Percentiles rank a stretch among this genome's conserved stretches.
Evolutionary conservation across 1,284 basidiomycete genomes (phyloP).

Genomic region (Hemileia vastatrix): DNA sequence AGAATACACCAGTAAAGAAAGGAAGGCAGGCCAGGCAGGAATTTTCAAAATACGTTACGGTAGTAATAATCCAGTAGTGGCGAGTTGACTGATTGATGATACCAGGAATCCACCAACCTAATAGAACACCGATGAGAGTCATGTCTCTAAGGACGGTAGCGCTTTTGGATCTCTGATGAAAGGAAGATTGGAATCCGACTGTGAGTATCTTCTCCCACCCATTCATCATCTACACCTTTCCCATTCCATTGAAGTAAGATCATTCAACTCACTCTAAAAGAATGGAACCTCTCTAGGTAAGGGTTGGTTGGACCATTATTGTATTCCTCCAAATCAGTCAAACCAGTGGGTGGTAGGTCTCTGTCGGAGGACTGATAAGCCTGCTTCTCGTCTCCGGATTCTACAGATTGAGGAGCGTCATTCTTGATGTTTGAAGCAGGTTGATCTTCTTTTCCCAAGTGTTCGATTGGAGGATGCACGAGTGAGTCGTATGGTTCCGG

Average conservation of each 20-base stretch:
- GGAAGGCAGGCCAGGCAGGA: not conserved
- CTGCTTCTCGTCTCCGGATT: not conserved
- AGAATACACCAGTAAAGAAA: too few species aligned
- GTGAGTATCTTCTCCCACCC: too few species aligned
- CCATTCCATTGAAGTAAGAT: too few species aligned
- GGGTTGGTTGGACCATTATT: not conserved
- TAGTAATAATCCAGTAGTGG: conserved; percentile 18
- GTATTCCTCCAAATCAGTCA: not conserved
- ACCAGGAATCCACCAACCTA: not conserved
- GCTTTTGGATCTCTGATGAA: too few species aligned
- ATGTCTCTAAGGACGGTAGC: too few species aligned
- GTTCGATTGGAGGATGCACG: too few species aligned
- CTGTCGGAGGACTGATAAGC: not conserved
- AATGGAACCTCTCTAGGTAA: not conserved
- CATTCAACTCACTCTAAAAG: too few species aligned
- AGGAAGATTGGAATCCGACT: too few species aligned
- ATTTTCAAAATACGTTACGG: conserved; percentile 3
- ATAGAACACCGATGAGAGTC: not conserved
- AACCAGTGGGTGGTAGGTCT: not conserved
- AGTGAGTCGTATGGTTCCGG: too few species aligned
- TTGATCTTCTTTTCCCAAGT: not conserved
- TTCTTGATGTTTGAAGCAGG: not conserved
- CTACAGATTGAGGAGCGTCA: not conserved
- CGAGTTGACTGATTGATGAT: conserved; percentile 3
- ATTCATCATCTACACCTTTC: too few species aligned